Percentiles rank a stretch among this genome's conserved stretches.
phyloP scores from a whole-genome alignment of 2,329 filamentous ascomycete genomes.

The Cladophialophora bantiana region DNA sequence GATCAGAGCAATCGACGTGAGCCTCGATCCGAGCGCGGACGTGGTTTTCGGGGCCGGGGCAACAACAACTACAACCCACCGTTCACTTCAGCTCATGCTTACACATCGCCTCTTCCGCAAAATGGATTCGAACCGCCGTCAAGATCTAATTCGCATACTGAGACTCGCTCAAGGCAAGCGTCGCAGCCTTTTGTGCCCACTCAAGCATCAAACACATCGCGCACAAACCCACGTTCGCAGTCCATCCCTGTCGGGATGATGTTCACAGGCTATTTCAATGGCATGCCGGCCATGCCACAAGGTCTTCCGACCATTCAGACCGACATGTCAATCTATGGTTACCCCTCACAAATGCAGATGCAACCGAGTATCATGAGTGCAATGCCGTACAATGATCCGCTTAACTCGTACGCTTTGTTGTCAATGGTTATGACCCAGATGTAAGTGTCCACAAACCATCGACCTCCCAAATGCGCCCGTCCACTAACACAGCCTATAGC shows the following conservation, averaged over 20 bases:
- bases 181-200: slow-evolving; percentile 43
- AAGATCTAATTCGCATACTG: slow-evolving; percentile 51
- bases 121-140: slow-evolving; percentile 48
- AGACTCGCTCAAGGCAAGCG: slow-evolving; percentile 48
- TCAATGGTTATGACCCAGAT: slow-evolving; percentile 67
- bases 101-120: slow-evolving; percentile 50
- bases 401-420: slow-evolving; percentile 64
- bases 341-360: slow-evolving; percentile 58
- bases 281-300: slow-evolving; percentile 43
- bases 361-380: slow-evolving; percentile 59
- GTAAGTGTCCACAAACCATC: slow-evolving; percentile 48
- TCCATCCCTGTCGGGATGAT: slow-evolving; percentile 60
- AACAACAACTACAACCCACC: slow-evolving; percentile 48
- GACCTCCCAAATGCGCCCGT: neutral
- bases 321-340: slow-evolving; percentile 51
- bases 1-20: slow-evolving; percentile 48
- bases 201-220: slow-evolving; percentile 23
- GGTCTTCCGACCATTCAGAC: slow-evolving; percentile 38
- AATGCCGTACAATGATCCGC: slow-evolving; percentile 63
- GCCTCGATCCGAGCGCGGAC: slow-evolving; percentile 48
- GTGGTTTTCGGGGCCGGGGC: slow-evolving; percentile 52
- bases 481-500: slow-evolving; percentile 54
- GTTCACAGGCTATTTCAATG: slow-evolving; percentile 40
- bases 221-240: slow-evolving; percentile 63
- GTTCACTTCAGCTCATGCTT: slow-evolving; percentile 45